These are phyloP conservation scores for Ilex aquifolium DNA, from an alignment of 257 asterid genomes.

Conservation along the genomic window DNA sequence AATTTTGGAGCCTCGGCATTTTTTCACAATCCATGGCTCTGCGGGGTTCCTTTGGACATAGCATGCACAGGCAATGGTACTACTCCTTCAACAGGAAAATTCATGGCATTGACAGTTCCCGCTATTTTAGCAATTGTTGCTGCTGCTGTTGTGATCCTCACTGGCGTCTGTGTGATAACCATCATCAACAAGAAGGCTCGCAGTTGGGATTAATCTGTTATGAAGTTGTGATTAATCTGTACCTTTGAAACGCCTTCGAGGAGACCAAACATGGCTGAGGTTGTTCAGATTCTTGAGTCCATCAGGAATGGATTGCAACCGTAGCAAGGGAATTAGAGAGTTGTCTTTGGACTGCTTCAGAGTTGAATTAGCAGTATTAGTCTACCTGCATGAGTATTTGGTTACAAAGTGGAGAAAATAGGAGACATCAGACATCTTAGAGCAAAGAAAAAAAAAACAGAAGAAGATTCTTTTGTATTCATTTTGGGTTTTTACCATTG, in stretches of 20 bases:
- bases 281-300: constrained; percentile 84
- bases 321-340: constrained; percentile 10
- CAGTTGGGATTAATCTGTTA: no score
- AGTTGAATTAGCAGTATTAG: constrained; percentile 5
- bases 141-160: constrained; percentile 62
- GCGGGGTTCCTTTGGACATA: constrained; percentile 65
- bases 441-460: constrained; percentile 19
- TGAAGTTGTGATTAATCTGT: constrained; percentile 82
- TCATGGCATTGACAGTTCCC: constrained; percentile 51
- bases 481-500: constrained; percentile 26
- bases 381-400: constrained; percentile 1
- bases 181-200: constrained; percentile 67
- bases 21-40: constrained; percentile 58
- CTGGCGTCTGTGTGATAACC: constrained; percentile 65
- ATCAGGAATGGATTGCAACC: constrained; percentile 61
- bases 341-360: not conserved
- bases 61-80: constrained; percentile 34
- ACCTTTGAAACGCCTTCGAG: constrained; percentile 55
- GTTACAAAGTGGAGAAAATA: constrained; percentile 1
- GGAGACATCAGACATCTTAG: constrained; percentile 6
- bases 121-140: constrained; percentile 83
- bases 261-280: constrained; percentile 96
- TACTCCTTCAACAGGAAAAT: constrained; percentile 30
- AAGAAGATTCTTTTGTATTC: constrained; percentile 56
- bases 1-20: constrained; percentile 67